These are phyloP conservation scores for Psilocybe subaeruginosa DNA, from an alignment of 768 basidiomycete genomes.

Conservation along the genomic window DNA sequence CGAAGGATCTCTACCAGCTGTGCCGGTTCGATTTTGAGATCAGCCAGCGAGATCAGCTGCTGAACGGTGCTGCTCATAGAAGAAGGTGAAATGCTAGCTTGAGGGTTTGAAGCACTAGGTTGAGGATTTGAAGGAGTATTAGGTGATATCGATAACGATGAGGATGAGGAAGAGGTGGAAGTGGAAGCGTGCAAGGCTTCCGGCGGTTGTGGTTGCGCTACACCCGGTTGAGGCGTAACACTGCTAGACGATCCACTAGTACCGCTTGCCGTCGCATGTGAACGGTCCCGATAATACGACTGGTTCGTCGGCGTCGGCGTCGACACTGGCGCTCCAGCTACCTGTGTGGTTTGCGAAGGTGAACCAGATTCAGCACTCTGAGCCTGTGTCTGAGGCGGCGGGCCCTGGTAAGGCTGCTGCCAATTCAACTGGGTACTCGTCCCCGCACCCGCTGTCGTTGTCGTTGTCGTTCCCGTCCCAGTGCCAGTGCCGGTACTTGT, in stretches of 20 bases:
- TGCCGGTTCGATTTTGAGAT: constrained; percentile 30
- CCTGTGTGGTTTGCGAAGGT: too few relatives aligned
- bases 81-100: not conserved
- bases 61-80: constrained; percentile 15
- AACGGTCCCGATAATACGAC: constrained; percentile 4
- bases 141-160: not conserved
- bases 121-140: not conserved
- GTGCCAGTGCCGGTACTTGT: not conserved
- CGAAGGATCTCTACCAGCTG: constrained; percentile 41
- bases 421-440: constrained; percentile 27
- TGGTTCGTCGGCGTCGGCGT: constrained; percentile 1
- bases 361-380: constrained; percentile 1
- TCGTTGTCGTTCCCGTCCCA: too few relatives aligned
- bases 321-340: not conserved
- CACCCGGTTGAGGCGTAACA: not conserved
- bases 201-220: not conserved
- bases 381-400: constrained; percentile 4
- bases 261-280: not conserved
- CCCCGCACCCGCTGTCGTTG: not conserved
- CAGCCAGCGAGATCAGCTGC: constrained; percentile 33
- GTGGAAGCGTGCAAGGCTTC: not conserved
- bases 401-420: constrained; percentile 38
- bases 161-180: not conserved
- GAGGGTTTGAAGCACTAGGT: not conserved
- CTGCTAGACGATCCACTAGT: not conserved